A percentile compares a stretch with the other conserved stretches of the same genome.
Conservation (phyloP, 257 asterid species). For the Capsicum baccatum region DNA sequence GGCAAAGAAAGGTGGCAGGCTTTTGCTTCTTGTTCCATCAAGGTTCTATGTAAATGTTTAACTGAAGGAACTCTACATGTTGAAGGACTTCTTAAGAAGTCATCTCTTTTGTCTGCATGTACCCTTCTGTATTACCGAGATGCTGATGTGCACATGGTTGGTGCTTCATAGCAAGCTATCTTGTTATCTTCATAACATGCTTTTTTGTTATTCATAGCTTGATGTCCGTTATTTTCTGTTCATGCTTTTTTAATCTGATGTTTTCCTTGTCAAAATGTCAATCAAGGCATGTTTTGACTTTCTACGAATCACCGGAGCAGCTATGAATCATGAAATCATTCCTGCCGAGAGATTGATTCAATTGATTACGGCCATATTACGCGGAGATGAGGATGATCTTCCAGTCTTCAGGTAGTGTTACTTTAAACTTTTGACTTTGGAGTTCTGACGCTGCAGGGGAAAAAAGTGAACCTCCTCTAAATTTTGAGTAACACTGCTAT, state of each 20-base stretch:
- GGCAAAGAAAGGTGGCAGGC: conserved; percentile 74
- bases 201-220: conserved; percentile 11
- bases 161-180: conserved; percentile 38
- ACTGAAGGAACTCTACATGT: conserved; percentile 87
- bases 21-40: conserved; percentile 77
- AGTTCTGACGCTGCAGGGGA: conserved; percentile 11
- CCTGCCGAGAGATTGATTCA: conserved; percentile 73
- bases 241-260: conserved; percentile 20
- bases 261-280: conserved; percentile 33
- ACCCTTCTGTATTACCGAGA: conserved; percentile 75
- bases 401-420: conserved; percentile 66
- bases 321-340: conserved; percentile 58
- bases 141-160: conserved; percentile 86
- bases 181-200: conserved; percentile 33
- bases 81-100: conserved; percentile 79
- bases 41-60: conserved; percentile 79
- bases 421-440: conserved; percentile 25
- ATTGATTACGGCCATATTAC: conserved; percentile 61
- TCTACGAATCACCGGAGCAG: conserved; percentile 70
- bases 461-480: not conserved
- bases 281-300: conserved; percentile 96
- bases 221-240: not conserved
- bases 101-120: conserved; percentile 74
- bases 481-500: conserved; percentile 15
- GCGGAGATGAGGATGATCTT: conserved; percentile 56